phyloP scores from a whole-genome alignment of 768 basidiomycete genomes.

The Myochromella boudieri region DNA sequence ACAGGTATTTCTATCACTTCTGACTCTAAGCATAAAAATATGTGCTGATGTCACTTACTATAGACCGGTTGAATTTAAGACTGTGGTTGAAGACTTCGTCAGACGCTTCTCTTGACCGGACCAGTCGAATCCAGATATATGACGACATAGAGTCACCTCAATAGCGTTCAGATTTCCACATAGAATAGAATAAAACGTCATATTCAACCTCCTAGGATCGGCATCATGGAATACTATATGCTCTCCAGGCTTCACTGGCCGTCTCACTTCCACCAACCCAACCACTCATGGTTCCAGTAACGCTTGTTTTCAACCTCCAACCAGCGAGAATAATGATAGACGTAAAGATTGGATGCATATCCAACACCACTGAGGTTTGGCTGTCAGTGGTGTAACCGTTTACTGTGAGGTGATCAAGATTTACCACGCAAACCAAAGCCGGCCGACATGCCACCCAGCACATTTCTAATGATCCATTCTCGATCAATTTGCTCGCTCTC shows the following conservation, averaged over 20 bases:
- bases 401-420: slow-evolving; percentile 11
- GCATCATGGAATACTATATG: slow-evolving; percentile 72
- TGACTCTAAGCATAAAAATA: no score
- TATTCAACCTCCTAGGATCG: not conserved
- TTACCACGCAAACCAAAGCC: slow-evolving; percentile 83
- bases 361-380: slow-evolving; percentile 58
- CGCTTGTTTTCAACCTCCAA: slow-evolving; percentile 68
- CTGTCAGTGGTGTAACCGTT: not conserved
- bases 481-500: slow-evolving; percentile 77
- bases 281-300: slow-evolving; percentile 57
- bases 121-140: no score
- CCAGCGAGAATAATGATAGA: slow-evolving; percentile 73
- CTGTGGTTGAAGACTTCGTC: slow-evolving; percentile 25
- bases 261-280: slow-evolving; percentile 66
- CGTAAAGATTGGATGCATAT: slow-evolving; percentile 72
- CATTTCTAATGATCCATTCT: slow-evolving; percentile 82
- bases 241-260: slow-evolving; percentile 70
- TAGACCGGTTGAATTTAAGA: slow-evolving; percentile 50
- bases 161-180: not conserved
- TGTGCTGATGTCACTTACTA: not conserved
- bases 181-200: no score
- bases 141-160: no score
- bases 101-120: no score
- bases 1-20: no score
- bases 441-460: slow-evolving; percentile 83